These are phyloP conservation scores for Debaryomyces sp. DNA, from an alignment of 1,139 yeast genomes.

Conservation along the genomic window DNA sequence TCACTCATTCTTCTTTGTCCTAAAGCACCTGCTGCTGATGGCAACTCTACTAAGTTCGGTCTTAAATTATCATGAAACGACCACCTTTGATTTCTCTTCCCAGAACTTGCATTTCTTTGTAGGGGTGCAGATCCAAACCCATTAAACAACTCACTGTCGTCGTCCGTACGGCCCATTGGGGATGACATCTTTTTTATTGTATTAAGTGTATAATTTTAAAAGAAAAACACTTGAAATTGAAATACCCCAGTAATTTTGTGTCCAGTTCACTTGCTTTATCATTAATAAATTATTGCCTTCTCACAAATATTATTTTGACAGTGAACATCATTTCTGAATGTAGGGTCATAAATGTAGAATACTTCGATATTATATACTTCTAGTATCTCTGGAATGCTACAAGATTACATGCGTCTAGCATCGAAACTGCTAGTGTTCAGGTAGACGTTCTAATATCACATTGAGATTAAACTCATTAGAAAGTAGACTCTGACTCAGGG, in stretches of 20 bases:
- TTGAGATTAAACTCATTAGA: too few species aligned
- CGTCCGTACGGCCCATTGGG: constrained; percentile 25
- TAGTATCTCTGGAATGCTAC: not conserved
- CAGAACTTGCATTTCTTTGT: constrained; percentile 26
- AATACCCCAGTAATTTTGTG: constrained; percentile 7
- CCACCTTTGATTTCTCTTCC: constrained; percentile 46
- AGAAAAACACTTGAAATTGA: not conserved
- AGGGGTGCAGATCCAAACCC: constrained; percentile 45
- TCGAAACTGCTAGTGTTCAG: not conserved
- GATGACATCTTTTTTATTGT: not conserved
- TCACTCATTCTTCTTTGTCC: constrained; percentile 43
- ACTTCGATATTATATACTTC: not conserved
- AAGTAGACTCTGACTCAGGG: not conserved
- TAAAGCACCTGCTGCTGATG: constrained; percentile 24
- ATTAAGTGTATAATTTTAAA: not conserved
- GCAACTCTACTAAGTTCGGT: constrained; percentile 41
- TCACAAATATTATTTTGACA: not conserved
- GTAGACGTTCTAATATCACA: not conserved
- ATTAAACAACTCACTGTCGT: constrained; percentile 38
- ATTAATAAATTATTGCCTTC: not conserved
- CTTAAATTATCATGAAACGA: constrained; percentile 42
- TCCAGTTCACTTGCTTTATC: constrained; percentile 4
- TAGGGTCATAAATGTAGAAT: not conserved
- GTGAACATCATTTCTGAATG: not conserved
- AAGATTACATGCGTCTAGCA: not conserved